A percentile compares a stretch with the other conserved stretches of the same genome.
Evolutionary conservation across 768 basidiomycete genomes (phyloP).

Genomic region (Kwoniella shandongensis): DNA sequence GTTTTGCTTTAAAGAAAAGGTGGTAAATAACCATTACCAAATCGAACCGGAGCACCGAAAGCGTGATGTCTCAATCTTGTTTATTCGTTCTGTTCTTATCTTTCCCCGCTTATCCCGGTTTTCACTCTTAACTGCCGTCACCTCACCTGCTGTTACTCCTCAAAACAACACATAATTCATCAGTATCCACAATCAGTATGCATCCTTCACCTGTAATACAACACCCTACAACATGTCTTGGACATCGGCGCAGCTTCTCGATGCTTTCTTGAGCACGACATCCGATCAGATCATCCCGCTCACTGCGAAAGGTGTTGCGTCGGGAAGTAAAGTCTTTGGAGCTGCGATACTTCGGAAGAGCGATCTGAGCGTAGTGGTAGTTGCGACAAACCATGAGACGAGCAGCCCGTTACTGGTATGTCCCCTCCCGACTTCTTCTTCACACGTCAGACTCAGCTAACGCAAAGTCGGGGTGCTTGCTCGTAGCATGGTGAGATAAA

Average conservation of each 20-base stretch:
- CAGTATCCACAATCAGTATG: no score
- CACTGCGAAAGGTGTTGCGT: constrained; percentile 23
- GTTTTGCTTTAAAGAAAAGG: no score
- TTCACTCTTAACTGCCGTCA: no score
- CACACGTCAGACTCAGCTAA: no score
- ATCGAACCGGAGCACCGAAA: no score
- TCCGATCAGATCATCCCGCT: constrained; percentile 35
- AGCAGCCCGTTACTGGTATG: constrained; percentile 33
- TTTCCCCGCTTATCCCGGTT: neutral
- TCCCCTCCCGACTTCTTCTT: neutral
- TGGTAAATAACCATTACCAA: no score
- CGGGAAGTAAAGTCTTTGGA: constrained; percentile 43
- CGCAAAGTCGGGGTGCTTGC: no score
- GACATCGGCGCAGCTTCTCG: constrained; percentile 16
- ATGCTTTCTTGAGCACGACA: constrained; percentile 28
- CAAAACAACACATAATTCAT: no score
- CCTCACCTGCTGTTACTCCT: no score
- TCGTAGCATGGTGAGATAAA: constrained; percentile 45
- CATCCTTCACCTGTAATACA: no score
- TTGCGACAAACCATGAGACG: constrained; percentile 37
- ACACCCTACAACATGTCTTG: constrained; percentile 7
- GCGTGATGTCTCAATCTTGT: no score
- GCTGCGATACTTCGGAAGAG: constrained; percentile 37
- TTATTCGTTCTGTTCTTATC: neutral
- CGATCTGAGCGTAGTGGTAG: constrained; percentile 27